These are phyloP conservation scores for Globisporangium emineosum DNA, from an alignment of 352 stramenopile species.

Conservation along the genomic window DNA sequence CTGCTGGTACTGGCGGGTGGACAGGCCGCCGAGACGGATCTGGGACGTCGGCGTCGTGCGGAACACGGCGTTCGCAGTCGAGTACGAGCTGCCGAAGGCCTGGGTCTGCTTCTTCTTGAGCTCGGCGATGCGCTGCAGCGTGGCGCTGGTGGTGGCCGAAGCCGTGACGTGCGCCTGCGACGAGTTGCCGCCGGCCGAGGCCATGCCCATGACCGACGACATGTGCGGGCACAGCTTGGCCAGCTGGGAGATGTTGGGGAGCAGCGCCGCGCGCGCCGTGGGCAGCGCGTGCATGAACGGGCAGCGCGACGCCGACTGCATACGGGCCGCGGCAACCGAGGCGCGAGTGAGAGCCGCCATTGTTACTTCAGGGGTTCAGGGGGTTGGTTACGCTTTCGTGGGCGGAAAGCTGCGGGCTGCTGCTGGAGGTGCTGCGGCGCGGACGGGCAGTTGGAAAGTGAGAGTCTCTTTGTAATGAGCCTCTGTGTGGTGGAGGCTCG, in stretches of 20 bases:
- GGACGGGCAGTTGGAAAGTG: conserved; percentile 41
- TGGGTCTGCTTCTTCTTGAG: conserved; percentile 62
- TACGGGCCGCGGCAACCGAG: conserved; percentile 57
- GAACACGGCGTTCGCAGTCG: conserved; percentile 48
- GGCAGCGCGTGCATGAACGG: conserved; percentile 84
- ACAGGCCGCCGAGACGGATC: conserved; percentile 59
- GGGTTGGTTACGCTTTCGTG: neutral
- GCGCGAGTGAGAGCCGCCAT: conserved; percentile 67
- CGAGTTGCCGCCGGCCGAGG: conserved; percentile 35
- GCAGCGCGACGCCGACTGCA: conserved; percentile 74
- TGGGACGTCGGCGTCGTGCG: conserved; percentile 52
- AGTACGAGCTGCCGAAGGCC: conserved; percentile 26
- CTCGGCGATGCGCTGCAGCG: conserved; percentile 64
- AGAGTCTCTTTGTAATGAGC: neutral
- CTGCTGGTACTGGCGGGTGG: conserved; percentile 58
- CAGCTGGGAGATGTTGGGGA: conserved; percentile 85
- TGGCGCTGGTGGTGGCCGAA: conserved; percentile 53
- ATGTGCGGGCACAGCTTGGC: conserved; percentile 87
- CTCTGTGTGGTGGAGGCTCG: conserved; percentile 13
- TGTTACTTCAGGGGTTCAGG: conserved; percentile 12
- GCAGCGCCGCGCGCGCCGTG: conserved; percentile 62
- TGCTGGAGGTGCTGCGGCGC: neutral
- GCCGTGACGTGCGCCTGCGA: conserved; percentile 59
- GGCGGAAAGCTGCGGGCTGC: neutral
- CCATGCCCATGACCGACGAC: conserved; percentile 72